Conservation (phyloP, 768 basidiomycete species). For the Russula foetens region DNA sequence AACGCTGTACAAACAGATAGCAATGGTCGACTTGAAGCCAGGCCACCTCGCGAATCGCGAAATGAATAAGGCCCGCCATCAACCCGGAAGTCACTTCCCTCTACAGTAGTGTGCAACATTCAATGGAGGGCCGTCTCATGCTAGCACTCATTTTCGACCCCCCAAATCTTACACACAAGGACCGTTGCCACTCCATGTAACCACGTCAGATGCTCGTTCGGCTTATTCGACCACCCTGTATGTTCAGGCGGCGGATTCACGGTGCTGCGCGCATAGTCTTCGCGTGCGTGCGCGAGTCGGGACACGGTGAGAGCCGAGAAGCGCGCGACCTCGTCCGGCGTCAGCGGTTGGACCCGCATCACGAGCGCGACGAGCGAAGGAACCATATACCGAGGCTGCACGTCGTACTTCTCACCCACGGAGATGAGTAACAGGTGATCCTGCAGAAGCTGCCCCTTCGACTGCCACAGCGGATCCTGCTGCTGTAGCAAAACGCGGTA, state of each 20-base stretch:
- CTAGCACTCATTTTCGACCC: background rate
- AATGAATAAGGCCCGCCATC: too few species aligned
- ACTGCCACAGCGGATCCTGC: background rate
- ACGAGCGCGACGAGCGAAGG: conserved; percentile 2
- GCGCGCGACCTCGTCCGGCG: conserved; percentile 1
- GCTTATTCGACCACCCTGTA: background rate
- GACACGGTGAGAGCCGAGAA: conserved; percentile 6
- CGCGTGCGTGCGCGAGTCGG: conserved; percentile 7
- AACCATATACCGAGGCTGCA: background rate
- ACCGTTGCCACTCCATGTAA: background rate
- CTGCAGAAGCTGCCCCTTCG: background rate
- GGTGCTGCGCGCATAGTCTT: background rate
- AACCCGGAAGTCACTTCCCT: too few species aligned
- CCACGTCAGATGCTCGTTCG: background rate
- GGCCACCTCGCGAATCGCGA: too few species aligned
- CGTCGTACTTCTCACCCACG: conserved; percentile 6
- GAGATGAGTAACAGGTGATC: conserved; percentile 3
- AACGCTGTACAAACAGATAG: too few species aligned
- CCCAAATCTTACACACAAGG: conserved; percentile 3
- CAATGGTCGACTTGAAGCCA: background rate
- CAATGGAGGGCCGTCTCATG: background rate
- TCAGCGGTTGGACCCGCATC: background rate
- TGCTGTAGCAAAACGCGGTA: background rate
- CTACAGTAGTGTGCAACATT: background rate
- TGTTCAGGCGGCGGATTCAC: background rate